Percentiles rank a stretch among this genome's conserved stretches.
Evolutionary conservation across 495 filamentous ascomycete species (phyloP).

Genomic region (Poronia punctata): DNA sequence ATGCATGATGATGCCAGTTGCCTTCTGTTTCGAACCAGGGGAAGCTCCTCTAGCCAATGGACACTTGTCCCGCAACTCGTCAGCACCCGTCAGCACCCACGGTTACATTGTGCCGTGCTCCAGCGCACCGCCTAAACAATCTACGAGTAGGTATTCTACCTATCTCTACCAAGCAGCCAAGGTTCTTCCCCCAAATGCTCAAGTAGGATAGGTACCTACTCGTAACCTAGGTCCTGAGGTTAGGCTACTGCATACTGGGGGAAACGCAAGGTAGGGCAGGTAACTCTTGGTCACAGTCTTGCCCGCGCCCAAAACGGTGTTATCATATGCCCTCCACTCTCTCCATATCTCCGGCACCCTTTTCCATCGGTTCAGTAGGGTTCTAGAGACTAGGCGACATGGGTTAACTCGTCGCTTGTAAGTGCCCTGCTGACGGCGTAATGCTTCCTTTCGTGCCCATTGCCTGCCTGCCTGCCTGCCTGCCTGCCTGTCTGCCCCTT

Average conservation of each 20-base stretch:
- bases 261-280: too few relatives aligned
- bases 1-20: constrained; percentile 8
- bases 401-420: not conserved
- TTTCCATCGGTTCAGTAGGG: constrained; percentile 5
- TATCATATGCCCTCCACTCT: constrained; percentile 9
- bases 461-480: constrained; percentile 8
- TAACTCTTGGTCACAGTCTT: too few relatives aligned
- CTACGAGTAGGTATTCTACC: too few relatives aligned
- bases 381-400: constrained; percentile 7
- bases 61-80: not conserved
- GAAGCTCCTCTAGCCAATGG: not conserved
- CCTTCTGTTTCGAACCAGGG: constrained; percentile 8
- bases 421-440: constrained; percentile 4
- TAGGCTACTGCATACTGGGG: too few relatives aligned
- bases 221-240: too few relatives aligned
- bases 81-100: constrained; percentile 9
- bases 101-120: constrained; percentile 12
- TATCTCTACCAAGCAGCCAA: too few relatives aligned
- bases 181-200: too few relatives aligned
- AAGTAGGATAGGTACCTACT: too few relatives aligned
- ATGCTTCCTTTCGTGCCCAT: constrained; percentile 2
- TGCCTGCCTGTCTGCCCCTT: not conserved
- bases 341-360: constrained; percentile 4
- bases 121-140: not conserved
- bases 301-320: too few relatives aligned